Conservation (phyloP, 768 basidiomycete species). For the Dioszegia aurantiaca region DNA sequence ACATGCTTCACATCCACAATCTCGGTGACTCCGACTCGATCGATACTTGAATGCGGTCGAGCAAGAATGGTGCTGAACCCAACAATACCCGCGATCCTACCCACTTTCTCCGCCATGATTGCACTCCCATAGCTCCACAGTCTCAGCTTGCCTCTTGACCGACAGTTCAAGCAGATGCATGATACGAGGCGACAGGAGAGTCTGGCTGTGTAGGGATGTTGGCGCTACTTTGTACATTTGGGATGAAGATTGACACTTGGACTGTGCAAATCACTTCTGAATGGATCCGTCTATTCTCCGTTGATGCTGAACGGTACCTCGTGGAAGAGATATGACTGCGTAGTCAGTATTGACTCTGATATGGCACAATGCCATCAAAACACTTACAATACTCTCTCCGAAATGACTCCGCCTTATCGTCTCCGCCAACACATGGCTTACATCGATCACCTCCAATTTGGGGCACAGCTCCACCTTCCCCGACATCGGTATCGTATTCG, state of each 20-base stretch:
- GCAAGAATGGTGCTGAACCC: too few relatives aligned
- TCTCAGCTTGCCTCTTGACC: too few relatives aligned
- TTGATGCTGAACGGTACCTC: constrained; percentile 44
- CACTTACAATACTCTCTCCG: constrained; percentile 52
- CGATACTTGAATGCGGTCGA: too few relatives aligned
- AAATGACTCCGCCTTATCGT: constrained; percentile 71
- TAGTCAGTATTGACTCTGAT: not conserved
- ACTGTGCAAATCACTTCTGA: not conserved
- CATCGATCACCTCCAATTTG: constrained; percentile 85
- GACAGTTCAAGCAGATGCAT: too few relatives aligned
- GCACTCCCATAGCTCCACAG: too few relatives aligned
- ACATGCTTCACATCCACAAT: not conserved
- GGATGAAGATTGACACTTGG: not conserved
- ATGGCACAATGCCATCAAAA: not conserved
- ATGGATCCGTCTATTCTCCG: not conserved
- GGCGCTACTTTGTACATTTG: not conserved
- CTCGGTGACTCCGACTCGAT: not conserved
- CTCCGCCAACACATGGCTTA: constrained; percentile 88
- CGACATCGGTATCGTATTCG: constrained; percentile 88
- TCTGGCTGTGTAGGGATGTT: not conserved
- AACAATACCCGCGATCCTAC: too few relatives aligned
- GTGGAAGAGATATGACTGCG: constrained; percentile 52
- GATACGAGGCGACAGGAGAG: too few relatives aligned
- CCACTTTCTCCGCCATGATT: too few relatives aligned
- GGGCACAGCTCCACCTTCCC: constrained; percentile 61